These are phyloP conservation scores for Penicillium sp. DNA, from an alignment of 2,329 filamentous ascomycete species.

Conservation along the genomic window DNA sequence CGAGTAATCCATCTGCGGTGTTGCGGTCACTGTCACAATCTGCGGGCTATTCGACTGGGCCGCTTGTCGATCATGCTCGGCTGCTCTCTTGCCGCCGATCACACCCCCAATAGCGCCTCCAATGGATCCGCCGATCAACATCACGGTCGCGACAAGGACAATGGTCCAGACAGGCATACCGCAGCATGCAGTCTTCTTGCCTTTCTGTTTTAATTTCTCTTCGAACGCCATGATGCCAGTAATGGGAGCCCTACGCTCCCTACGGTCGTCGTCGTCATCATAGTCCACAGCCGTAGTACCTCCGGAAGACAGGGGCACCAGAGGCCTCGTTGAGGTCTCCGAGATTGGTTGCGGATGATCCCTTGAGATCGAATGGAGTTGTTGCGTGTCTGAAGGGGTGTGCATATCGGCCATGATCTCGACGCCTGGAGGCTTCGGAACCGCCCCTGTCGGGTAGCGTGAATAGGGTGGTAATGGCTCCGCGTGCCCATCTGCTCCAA, in stretches of 20 bases:
- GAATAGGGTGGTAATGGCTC: slow-evolving; percentile 93
- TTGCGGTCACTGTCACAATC: slow-evolving; percentile 56
- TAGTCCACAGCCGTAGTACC: slow-evolving; percentile 15
- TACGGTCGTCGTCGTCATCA: slow-evolving; percentile 20
- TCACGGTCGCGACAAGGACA: slow-evolving; percentile 52
- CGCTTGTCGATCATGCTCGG: slow-evolving; percentile 35
- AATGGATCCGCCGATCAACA: slow-evolving; percentile 57
- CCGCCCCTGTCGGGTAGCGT: slow-evolving; percentile 79
- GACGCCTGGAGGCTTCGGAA: slow-evolving; percentile 59
- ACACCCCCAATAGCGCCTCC: slow-evolving; percentile 62
- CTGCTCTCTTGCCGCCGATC: slow-evolving; percentile 52
- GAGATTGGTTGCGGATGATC: slow-evolving; percentile 35
- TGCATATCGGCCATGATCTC: slow-evolving; percentile 38
- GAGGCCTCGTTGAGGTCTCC: slow-evolving; percentile 41
- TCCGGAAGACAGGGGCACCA: slow-evolving; percentile 28
- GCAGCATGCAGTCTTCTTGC: slow-evolving; percentile 53
- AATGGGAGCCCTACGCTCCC: slow-evolving; percentile 32
- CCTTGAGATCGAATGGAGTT: slow-evolving; percentile 48
- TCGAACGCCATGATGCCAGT: slow-evolving; percentile 50
- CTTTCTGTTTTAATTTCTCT: slow-evolving; percentile 54
- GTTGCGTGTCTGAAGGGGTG: slow-evolving; percentile 58
- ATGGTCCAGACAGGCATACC: slow-evolving; percentile 60
- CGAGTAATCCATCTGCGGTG: slow-evolving; percentile 58
- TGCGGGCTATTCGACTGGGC: slow-evolving; percentile 31
- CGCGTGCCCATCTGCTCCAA: slow-evolving; percentile 85